A percentile compares a stretch with the other conserved stretches of the same genome.
phyloP scores from a whole-genome alignment of 352 stramenopile species.

The Phytopythium oedochilum region DNA sequence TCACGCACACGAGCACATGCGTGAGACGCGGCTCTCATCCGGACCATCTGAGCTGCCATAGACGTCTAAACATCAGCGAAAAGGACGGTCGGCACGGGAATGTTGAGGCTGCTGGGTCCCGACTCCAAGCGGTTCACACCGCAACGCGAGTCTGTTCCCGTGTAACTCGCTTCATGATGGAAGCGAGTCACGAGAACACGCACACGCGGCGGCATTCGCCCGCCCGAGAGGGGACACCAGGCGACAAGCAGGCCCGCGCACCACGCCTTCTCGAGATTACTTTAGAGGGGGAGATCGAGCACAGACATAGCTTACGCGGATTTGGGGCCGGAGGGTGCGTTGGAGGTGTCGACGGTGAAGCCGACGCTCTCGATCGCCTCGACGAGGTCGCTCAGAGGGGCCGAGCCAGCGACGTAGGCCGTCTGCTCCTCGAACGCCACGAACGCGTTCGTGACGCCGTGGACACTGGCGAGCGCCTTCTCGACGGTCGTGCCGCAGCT shows the following conservation, averaged over 20 bases:
- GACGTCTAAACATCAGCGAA: neutral
- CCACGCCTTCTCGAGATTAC: neutral
- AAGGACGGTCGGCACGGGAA: neutral
- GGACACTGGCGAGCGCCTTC: constrained; percentile 18
- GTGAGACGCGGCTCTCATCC: neutral
- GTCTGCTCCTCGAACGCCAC: constrained; percentile 73
- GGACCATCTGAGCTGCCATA: neutral
- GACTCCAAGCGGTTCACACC: neutral
- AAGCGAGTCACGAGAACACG: neutral
- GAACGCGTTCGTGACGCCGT: constrained; percentile 69
- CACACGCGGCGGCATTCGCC: neutral
- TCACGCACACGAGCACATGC: neutral
- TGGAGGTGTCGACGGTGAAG: constrained; percentile 40
- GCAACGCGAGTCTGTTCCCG: neutral
- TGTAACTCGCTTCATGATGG: neutral
- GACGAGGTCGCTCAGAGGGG: constrained; percentile 46
- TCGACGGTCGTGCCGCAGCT: constrained; percentile 75
- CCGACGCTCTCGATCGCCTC: constrained; percentile 60
- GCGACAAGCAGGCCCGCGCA: neutral
- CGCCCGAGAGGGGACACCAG: neutral
- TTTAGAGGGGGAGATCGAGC: constrained; percentile 5
- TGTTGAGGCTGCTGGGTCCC: neutral
- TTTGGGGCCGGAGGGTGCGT: constrained; percentile 19
- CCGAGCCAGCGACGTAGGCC: constrained; percentile 66
- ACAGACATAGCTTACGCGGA: constrained; percentile 44